Conservation (phyloP, 805 yeast genomes). For the Spathaspora girioi region DNA sequence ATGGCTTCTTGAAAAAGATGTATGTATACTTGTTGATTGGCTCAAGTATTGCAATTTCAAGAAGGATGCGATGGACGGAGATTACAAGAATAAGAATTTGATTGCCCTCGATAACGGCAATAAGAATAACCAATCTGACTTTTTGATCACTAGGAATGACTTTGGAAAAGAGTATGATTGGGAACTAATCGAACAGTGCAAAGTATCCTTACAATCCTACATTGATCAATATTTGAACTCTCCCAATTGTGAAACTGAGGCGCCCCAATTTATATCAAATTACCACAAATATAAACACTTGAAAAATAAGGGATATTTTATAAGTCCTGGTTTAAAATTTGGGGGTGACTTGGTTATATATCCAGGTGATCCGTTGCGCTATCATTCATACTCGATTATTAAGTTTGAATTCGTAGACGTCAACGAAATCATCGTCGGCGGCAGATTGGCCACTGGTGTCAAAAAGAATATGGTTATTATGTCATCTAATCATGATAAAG, state of each 20-base stretch:
- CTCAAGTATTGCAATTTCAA: constrained; percentile 12
- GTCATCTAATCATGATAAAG: constrained; percentile 12
- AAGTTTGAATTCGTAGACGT: constrained; percentile 46
- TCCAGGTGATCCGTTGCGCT: constrained; percentile 92
- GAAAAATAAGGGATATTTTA: constrained; percentile 43
- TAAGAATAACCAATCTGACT: background rate
- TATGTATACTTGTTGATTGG: constrained; percentile 44
- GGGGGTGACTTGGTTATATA: constrained; percentile 89
- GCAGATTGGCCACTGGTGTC: constrained; percentile 88
- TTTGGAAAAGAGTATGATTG: background rate
- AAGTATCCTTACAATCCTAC: constrained; percentile 1
- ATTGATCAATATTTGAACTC: background rate
- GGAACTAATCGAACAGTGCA: background rate
- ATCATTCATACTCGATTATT: constrained; percentile 82
- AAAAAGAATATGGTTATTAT: constrained; percentile 76
- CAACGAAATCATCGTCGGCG: constrained; percentile 69
- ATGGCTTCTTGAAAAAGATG: constrained; percentile 50
- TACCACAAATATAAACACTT: constrained; percentile 33
- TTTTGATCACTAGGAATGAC: constrained; percentile 1
- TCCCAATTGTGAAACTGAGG: background rate
- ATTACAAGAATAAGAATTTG: constrained; percentile 7
- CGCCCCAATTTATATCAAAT: constrained; percentile 2
- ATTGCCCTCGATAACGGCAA: background rate
- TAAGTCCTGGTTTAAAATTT: constrained; percentile 85
- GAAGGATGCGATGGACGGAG: constrained; percentile 5